Evolutionary conservation across 2,329 filamentous ascomycete species (phyloP), one percentile per base, ranked within the genome.

Genomic region (Tricladium varicosporioides): DNA sequence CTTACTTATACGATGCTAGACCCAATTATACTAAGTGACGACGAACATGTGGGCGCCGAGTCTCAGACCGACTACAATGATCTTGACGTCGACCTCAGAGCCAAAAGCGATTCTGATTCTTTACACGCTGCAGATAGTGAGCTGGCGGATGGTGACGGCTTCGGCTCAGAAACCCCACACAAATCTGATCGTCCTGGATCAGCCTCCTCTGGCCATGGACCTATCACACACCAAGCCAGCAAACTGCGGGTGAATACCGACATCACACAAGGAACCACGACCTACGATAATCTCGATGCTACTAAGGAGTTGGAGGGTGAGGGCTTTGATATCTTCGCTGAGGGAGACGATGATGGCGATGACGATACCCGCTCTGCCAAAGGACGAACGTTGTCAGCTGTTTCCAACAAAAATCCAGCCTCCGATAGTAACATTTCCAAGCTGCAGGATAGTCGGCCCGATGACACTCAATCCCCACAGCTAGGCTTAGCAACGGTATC

Each of bases 21-120:
- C 58, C 55, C 51, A 27, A 60, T 62, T 60, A 56, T 62, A 54
- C 58, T 62, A 5, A 62, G 60, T 56, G 52, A 60, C 46, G 58
- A 62, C 49, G 44, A 60, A 62, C 58, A 52, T 57, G 47, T 32
- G 33, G 36, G 51, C 58, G 53, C 56, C 47, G 53, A 59, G 55
- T 62, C 60, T 54, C 51, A 58, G 50, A 59, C 55, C 55, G 52
- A 59, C 36, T 60, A 58, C 27, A 57, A 54, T 18, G 42, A 55
- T 57, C 50, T 58, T 59, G 47, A 62, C 10, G 53, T 54, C 53
- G 56, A 62, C 56, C 53, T 59, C 22, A 56, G 7, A 53, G 51
- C 49, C 49, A 59, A 56, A 45, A 54, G 56, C 48, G 33, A 52
- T 59, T 54, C 45, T 31, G n/a, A 40, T 53, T 46, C 50, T 54